Conservation (phyloP, 2,329 filamentous ascomycete species). For the Hypocrella siamensis region DNA sequence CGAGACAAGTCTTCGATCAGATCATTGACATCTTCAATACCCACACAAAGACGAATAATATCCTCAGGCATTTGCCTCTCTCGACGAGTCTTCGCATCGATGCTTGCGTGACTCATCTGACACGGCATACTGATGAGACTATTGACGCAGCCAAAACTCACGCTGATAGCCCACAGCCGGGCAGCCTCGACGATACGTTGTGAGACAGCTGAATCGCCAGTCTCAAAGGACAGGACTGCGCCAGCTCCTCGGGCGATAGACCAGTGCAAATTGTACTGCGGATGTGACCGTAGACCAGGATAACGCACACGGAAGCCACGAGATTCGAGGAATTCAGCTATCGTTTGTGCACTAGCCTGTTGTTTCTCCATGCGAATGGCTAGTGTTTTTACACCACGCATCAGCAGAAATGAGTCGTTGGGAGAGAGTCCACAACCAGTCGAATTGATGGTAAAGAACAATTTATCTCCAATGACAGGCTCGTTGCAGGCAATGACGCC, state of each 20-base stretch:
- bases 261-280: conserved; percentile 92
- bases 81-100: conserved; percentile 81
- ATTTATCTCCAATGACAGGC: conserved; percentile 61
- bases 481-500: conserved; percentile 91
- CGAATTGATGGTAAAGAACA: conserved; percentile 95
- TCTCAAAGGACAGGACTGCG: conserved; percentile 91
- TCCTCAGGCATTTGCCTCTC: conserved; percentile 93
- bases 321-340: conserved; percentile 80
- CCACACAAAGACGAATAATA: conserved; percentile 86
- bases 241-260: conserved; percentile 89
- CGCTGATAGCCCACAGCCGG: conserved; percentile 83
- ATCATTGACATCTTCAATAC: conserved; percentile 87
- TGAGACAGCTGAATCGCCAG: conserved; percentile 66
- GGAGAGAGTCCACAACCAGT: conserved; percentile 89
- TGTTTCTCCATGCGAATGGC: conserved; percentile 99
- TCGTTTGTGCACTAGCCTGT: conserved; percentile 77
- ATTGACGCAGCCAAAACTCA: conserved; percentile 97
- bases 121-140: conserved; percentile 98
- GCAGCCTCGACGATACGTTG: conserved; percentile 92
- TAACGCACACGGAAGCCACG: conserved; percentile 93
- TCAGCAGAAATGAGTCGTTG: conserved; percentile 89
- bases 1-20: conserved; percentile 83
- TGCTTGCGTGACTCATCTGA: conserved; percentile 98
- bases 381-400: conserved; percentile 90
- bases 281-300: conserved; percentile 84